Percentiles rank a stretch among this genome's conserved stretches.
Conservation (phyloP, 2,329 filamentous ascomycete species). For the Colletotrichum lini region DNA sequence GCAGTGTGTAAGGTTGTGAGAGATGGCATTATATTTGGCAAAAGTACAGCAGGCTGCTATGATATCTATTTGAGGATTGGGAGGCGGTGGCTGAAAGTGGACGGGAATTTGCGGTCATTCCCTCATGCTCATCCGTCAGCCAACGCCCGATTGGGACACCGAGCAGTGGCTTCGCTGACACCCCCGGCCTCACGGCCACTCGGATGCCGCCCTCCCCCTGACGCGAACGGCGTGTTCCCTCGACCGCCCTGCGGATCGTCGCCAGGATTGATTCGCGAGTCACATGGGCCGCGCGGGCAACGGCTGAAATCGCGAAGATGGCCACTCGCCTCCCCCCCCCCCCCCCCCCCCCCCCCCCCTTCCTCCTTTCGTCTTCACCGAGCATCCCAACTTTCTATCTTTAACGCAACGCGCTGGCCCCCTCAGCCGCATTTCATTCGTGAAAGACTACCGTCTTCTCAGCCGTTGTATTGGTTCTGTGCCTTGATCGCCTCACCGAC, state of each 20-base stretch:
- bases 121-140: constrained; percentile 1
- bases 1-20: not conserved
- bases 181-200: constrained; percentile 1
- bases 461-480: constrained; percentile 56
- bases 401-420: not conserved
- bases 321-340: not conserved
- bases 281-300: too few species aligned
- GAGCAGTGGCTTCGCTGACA: constrained; percentile 38
- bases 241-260: constrained; percentile 5
- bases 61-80: not conserved
- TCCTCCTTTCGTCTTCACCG: not conserved
- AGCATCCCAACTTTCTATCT: not conserved
- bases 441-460: constrained; percentile 42
- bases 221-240: not conserved
- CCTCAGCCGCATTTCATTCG: not conserved
- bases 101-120: constrained; percentile 10
- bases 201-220: not conserved
- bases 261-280: too few species aligned
- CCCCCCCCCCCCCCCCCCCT: too few species aligned
- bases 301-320: too few species aligned
- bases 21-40: not conserved
- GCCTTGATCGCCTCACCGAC: constrained; percentile 56
- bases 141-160: constrained; percentile 36
- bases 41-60: constrained; percentile 26
- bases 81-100: constrained; percentile 19